Evolutionary conservation across 805 yeast species (phyloP), one percentile per base, ranked within the genome.

Genomic region (Barnettozyma populi): DNA sequence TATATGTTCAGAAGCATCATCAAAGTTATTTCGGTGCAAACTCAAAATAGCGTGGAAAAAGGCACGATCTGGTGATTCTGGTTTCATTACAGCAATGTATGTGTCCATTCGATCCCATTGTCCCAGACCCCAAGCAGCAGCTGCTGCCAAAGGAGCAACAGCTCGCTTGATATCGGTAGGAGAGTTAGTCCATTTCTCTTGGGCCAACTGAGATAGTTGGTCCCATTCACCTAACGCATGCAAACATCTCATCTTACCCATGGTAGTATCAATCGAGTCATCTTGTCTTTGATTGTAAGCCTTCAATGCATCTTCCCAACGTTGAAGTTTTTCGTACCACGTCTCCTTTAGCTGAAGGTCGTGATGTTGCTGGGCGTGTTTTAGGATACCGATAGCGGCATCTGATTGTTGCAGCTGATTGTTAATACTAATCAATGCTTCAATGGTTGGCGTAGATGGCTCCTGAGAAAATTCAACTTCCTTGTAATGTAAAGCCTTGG

Each of bases 141-240:
- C 97, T 0, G 99, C 99, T 0, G 98, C 99, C 46, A 95, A 70
- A 1, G 99, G 98, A 2, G 99, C 99, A 56, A 94, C 90, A 6
- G 84, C 79, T 47, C 96, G 73, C 56, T 83, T 78, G 36, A 81
- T 79, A 16, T 89, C 96, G 25, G 82, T 74, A 1, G 87, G 73
- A 0, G 95, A 78, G 27, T 74, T 71, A 18, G 70, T 72, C 99
- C 99, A 94, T 61, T 87, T 89, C 38, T 81, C 83, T 56, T 82
- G 84, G 0, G 97, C 96, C 47, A 94, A 69, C 51, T 84, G 86
- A 10, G 95, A 83, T 21, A 95, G 71, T 56, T 84, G 86, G 52
- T 92, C 98, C 98, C 99, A 95, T 66, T 94, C 97, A 43, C 99
- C 99, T n/a, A 94, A 71, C 0, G 99, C 99, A 68, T 94, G 97